Conservation (phyloP, 2,329 filamentous ascomycete genomes). For the Aspergillus udagawae region DNA sequence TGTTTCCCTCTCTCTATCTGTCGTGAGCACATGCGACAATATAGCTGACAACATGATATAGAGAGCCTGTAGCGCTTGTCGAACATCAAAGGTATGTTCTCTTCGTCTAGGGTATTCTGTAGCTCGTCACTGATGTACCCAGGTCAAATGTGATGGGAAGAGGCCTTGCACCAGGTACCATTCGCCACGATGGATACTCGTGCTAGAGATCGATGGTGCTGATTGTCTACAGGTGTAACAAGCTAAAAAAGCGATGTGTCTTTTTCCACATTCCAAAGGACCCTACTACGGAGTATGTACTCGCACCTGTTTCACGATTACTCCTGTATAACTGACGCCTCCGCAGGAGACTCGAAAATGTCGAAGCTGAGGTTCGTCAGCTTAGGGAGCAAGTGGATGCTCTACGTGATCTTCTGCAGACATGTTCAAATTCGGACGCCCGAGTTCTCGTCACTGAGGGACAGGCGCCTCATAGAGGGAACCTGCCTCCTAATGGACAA, state of each 20-base stretch:
- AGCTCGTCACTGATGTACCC: neutral
- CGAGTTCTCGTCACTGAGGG: constrained; percentile 2
- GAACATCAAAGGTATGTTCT: constrained; percentile 31
- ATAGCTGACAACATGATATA: constrained; percentile 4
- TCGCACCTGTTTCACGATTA: neutral
- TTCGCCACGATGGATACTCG: neutral
- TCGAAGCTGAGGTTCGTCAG: constrained; percentile 30
- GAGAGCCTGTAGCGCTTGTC: constrained; percentile 37
- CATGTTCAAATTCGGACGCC: neutral
- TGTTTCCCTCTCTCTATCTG: constrained; percentile 1
- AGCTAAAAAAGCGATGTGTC: constrained; percentile 32
- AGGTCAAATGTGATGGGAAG: constrained; percentile 37
- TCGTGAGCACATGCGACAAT: neutral
- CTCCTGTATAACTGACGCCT: neutral
- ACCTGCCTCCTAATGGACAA: neutral
- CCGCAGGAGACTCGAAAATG: constrained; percentile 27
- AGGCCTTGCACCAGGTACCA: constrained; percentile 33
- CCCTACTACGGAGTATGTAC: constrained; percentile 23
- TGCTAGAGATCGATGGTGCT: neutral
- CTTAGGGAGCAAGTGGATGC: constrained; percentile 27
- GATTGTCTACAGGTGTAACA: constrained; percentile 24
- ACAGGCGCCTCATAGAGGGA: neutral
- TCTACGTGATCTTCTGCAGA: constrained; percentile 18
- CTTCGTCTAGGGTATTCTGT: neutral
- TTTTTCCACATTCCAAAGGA: constrained; percentile 35